Base-by-base conservation (phyloP, 257 asterid species). In the Nicotiana paniculata region DNA sequence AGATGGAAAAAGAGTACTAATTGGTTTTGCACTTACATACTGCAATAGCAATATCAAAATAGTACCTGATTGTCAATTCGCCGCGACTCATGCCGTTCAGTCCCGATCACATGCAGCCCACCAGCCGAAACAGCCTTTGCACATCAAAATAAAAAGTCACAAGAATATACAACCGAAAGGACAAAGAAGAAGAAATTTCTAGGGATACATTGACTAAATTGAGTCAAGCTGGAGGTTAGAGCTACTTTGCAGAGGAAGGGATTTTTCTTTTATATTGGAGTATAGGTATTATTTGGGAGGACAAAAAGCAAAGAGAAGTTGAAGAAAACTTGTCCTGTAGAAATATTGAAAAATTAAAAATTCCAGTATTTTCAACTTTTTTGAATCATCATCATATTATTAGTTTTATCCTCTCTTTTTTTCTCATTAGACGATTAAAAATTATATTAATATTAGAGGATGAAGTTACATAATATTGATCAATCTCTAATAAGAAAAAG, bases 11-110 rank as follows among this genome's bases (percentile, higher is more conserved):
- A 16, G 55, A 51, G 79, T 26, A 26, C 79, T 74, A 72, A 51
- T 51, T 15, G 63, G 63, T 15, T 51, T 74, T 13, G 63, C 21
- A 51, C 26, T 58, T 7, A 46, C 48, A 21, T 6, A 51, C 63
- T 51, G 80, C 43, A 75, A 74, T 51, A 74, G 63, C 43, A 43
- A 59, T 62, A 68, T 58, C 28, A 84, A 85, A 70, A 48, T 32
- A 83, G 46, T 57, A 91, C 99, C 97, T 96, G 99, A 87, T 96
- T 96, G 91, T 96, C 99, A 85, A 96, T 93, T 88, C 98, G 96
- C 82, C 99, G 99, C 46, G 98, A 96, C 86, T 96, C 99, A 53
- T 96, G 99, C 33, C 99, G 98, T 83, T 96, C 99, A 64, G 98
- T 93, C 79, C 99, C 98, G 80, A 96, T 93, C 68, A 96, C 99